A percentile compares a stretch with the other conserved stretches of the same genome.
Conservation (phyloP, 2,329 filamentous ascomycete genomes). For the Cytospora piceae region DNA sequence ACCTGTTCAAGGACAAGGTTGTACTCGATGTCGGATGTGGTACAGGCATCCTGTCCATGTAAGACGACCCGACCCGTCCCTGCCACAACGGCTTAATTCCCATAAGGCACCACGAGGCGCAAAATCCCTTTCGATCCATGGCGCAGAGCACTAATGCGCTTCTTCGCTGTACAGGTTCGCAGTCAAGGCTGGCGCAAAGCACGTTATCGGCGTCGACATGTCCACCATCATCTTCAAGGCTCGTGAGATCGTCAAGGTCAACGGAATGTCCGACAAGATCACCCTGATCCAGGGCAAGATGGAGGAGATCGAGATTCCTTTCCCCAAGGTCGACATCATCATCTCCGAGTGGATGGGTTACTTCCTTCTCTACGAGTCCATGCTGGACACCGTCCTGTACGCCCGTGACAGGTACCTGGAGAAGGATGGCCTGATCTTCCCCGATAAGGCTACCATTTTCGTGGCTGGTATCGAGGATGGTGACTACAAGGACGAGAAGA, state of each 20-base stretch:
- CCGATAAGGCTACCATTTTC: slow-evolving; percentile 97
- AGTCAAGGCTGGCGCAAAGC: slow-evolving; percentile 92
- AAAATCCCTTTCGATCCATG: neutral
- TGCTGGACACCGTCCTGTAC: slow-evolving; percentile 97
- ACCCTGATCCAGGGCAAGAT: slow-evolving; percentile 99
- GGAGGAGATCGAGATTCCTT: slow-evolving; percentile 95
- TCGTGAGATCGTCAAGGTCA: slow-evolving; percentile 87
- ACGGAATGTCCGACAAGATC: slow-evolving; percentile 94
- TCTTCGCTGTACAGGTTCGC: slow-evolving; percentile 73
- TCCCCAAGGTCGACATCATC: slow-evolving; percentile 97
- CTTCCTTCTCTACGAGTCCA: slow-evolving; percentile 97
- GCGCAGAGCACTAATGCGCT: slow-evolving; percentile 11
- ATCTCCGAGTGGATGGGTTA: slow-evolving; percentile 99
- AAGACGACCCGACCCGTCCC: slow-evolving; percentile 42
- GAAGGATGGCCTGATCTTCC: slow-evolving; percentile 92
- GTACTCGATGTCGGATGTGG: slow-evolving; percentile 98
- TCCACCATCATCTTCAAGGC: slow-evolving; percentile 99
- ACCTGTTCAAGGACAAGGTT: slow-evolving; percentile 79
- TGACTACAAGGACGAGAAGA: slow-evolving; percentile 99
- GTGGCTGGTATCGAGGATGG: slow-evolving; percentile 97
- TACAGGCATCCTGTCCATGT: slow-evolving; percentile 98
- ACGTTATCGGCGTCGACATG: slow-evolving; percentile 99
- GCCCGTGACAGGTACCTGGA: slow-evolving; percentile 90
- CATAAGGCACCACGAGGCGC: neutral
- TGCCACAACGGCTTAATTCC: neutral